Conservation (phyloP, 208 protist species). For the Acanthamoeba royreba region DNA sequence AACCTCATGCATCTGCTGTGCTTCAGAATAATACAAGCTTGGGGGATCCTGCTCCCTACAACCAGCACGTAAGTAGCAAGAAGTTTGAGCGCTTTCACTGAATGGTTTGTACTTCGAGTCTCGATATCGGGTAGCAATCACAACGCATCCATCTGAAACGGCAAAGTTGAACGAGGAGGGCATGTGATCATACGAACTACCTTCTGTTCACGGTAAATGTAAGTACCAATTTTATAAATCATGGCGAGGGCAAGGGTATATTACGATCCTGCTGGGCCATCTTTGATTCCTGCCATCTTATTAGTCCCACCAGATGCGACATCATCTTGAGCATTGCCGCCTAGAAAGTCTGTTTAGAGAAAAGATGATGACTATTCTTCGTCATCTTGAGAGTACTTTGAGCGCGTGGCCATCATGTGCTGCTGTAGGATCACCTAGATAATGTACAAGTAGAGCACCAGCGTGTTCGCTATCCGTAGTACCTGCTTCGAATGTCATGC, state of each 20-base stretch:
- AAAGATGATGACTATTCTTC: background rate
- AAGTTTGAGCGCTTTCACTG: background rate
- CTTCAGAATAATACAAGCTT: background rate
- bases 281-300: background rate
- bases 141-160: background rate
- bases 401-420: background rate
- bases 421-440: background rate
- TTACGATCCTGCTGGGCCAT: background rate
- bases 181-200: background rate
- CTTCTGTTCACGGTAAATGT: background rate
- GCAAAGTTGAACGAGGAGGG: conserved; percentile 13
- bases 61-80: background rate
- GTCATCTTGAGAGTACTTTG: background rate
- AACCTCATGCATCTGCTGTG: background rate
- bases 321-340: conserved; percentile 4
- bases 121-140: background rate
- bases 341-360: background rate
- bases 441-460: background rate
- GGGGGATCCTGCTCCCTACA: background rate
- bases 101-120: background rate
- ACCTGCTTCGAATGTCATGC: background rate
- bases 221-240: background rate
- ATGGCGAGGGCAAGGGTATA: too few relatives aligned
- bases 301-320: background rate
- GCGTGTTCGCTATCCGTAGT: background rate